These are phyloP conservation scores for Cyberlindnera amylophila DNA, from an alignment of 805 yeast genomes.

Conservation along the genomic window DNA sequence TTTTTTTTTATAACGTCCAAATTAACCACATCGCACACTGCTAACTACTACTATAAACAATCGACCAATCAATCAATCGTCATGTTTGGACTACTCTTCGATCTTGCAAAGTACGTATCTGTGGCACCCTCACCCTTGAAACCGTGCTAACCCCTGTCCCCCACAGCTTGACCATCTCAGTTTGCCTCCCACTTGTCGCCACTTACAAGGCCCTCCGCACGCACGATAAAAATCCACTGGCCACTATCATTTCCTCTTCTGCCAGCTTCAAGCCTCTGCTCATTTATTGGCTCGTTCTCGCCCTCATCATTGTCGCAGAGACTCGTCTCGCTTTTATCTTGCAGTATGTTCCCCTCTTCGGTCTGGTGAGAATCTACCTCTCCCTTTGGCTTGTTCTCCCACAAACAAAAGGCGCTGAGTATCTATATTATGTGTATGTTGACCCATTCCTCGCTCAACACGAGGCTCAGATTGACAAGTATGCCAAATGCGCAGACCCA, in stretches of 20 bases:
- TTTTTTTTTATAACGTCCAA: neutral
- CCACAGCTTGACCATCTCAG: slow-evolving; percentile 36
- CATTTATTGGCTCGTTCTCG: slow-evolving; percentile 64
- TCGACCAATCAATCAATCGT: neutral
- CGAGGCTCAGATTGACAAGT: slow-evolving; percentile 32
- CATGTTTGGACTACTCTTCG: slow-evolving; percentile 14
- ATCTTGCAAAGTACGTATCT: slow-evolving; percentile 13
- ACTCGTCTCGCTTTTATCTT: slow-evolving; percentile 42
- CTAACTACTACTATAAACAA: neutral
- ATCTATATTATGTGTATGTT: slow-evolving; percentile 34
- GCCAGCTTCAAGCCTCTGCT: slow-evolving; percentile 37
- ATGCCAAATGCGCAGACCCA: slow-evolving; percentile 10
- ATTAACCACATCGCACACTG: neutral
- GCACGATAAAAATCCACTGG: slow-evolving; percentile 18
- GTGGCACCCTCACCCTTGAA: neutral
- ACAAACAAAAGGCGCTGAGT: slow-evolving; percentile 43
- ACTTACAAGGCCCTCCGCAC: slow-evolving; percentile 53
- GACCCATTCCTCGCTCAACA: slow-evolving; percentile 36
- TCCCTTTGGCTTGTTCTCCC: slow-evolving; percentile 61
- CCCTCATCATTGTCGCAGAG: slow-evolving; percentile 37
- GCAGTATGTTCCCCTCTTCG: slow-evolving; percentile 51
- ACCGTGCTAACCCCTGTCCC: slow-evolving; percentile 4
- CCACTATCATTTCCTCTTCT: neutral
- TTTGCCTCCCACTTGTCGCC: slow-evolving; percentile 56
- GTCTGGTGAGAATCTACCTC: slow-evolving; percentile 42